phyloP scores from a whole-genome alignment of 768 basidiomycete genomes.

The Leccinum subgranulosum region DNA sequence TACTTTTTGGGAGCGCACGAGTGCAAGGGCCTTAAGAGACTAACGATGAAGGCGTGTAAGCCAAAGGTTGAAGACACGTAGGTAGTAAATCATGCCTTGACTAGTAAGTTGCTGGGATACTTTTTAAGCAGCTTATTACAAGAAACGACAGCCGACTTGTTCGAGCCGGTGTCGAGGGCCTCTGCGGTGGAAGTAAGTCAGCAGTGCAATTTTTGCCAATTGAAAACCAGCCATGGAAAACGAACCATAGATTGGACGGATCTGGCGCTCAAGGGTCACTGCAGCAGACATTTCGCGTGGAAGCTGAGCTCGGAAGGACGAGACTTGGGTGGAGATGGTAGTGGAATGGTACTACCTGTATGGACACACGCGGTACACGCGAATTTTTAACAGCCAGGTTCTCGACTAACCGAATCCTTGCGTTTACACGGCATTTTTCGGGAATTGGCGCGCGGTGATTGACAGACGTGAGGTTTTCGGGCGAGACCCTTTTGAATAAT shows the following conservation, averaged over 20 bases:
- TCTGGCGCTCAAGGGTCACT: constrained; percentile 71
- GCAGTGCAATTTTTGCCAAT: background rate
- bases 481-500: background rate
- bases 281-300: constrained; percentile 42
- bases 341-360: constrained; percentile 1
- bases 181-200: constrained; percentile 42
- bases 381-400: constrained; percentile 25
- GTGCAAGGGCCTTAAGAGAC: constrained; percentile 82
- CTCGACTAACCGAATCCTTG: constrained; percentile 23
- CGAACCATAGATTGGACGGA: constrained; percentile 82
- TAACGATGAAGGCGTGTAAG: constrained; percentile 30
- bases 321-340: background rate
- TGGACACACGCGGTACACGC: constrained; percentile 6
- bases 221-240: background rate
- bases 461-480: constrained; percentile 2
- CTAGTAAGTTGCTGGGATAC: constrained; percentile 66
- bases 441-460: constrained; percentile 15
- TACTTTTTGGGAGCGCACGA: constrained; percentile 80
- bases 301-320: background rate
- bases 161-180: constrained; percentile 81
- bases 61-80: background rate
- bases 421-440: constrained; percentile 23
- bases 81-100: constrained; percentile 49
- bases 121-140: constrained; percentile 90
- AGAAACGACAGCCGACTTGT: constrained; percentile 79